Evolutionary conservation across 2,329 filamentous ascomycete species (phyloP).

Genomic region (Neonectria coccinea): DNA sequence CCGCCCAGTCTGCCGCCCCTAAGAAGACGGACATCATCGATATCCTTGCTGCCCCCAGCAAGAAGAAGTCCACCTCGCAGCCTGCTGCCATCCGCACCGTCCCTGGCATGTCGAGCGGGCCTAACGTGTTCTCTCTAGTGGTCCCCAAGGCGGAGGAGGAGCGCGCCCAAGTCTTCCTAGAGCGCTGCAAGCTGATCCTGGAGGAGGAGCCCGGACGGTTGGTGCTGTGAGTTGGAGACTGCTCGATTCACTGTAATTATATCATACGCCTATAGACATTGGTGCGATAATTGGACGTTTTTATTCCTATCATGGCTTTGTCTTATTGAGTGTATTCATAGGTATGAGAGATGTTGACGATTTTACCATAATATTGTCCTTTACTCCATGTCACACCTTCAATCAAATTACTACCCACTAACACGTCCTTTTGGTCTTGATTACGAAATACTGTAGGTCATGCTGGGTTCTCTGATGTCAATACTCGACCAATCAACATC

Average conservation of each 20-base stretch:
- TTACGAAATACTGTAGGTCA: no score
- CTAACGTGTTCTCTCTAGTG: constrained; percentile 84
- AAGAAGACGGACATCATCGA: constrained; percentile 81
- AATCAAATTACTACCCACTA: no score
- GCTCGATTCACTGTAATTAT: constrained; percentile 48
- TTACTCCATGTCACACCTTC: no score
- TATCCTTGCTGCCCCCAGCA: constrained; percentile 68
- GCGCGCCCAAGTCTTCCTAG: constrained; percentile 83
- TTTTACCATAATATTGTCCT: no score
- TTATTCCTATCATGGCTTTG: constrained; percentile 12
- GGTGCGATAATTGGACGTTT: constrained; percentile 28
- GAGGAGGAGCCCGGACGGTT: constrained; percentile 83
- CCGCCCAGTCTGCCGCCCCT: constrained; percentile 46
- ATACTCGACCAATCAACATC: no score
- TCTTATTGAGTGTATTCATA: neutral
- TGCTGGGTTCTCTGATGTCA: no score
- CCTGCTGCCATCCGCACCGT: constrained; percentile 49
- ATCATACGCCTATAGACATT: constrained; percentile 45
- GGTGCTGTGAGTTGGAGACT: constrained; percentile 63
- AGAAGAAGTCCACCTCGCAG: constrained; percentile 47
- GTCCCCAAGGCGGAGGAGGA: constrained; percentile 85
- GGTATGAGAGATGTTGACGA: neutral
- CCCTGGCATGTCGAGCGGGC: constrained; percentile 64
- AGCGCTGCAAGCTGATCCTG: constrained; percentile 85
- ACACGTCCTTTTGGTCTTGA: no score